These are phyloP conservation scores for Blastomyces emzantsi DNA, from an alignment of 2,329 filamentous ascomycete genomes.

Conservation along the genomic window DNA sequence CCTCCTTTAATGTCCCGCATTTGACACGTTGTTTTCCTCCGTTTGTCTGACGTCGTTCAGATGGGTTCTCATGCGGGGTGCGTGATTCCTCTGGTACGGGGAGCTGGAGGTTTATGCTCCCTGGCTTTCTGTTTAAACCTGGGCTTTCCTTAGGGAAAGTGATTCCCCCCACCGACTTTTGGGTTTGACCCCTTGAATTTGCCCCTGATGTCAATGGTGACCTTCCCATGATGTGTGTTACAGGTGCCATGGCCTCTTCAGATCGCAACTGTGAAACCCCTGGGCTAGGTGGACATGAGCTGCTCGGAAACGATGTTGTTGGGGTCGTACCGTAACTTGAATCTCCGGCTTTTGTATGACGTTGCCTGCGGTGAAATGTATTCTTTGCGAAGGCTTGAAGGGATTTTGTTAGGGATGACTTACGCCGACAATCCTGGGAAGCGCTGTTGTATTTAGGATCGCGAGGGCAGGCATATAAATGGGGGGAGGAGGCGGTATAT, in stretches of 20 bases:
- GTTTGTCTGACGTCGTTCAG: background rate
- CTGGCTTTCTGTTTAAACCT: background rate
- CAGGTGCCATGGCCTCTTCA: background rate
- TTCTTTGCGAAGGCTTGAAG: constrained; percentile 19
- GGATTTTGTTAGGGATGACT: constrained; percentile 15
- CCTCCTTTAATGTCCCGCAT: background rate
- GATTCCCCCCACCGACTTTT: background rate
- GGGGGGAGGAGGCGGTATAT: background rate
- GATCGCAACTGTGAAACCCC: background rate
- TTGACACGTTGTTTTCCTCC: background rate
- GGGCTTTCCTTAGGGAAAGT: too few relatives aligned
- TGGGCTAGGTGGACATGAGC: background rate
- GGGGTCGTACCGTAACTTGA: background rate
- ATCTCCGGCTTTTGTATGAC: constrained; percentile 10
- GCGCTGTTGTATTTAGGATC: constrained; percentile 14
- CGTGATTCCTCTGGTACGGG: background rate
- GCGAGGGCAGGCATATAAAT: background rate
- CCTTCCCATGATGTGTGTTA: background rate
- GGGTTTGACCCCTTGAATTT: background rate
- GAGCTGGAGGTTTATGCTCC: background rate
- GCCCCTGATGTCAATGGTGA: background rate
- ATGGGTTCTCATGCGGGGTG: background rate
- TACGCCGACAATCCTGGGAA: constrained; percentile 7
- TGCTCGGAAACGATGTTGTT: constrained; percentile 1
- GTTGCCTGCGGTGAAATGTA: constrained; percentile 15